phyloP scores from a whole-genome alignment of 1,284 basidiomycete genomes.

The Bondarzewia mesenterica region DNA sequence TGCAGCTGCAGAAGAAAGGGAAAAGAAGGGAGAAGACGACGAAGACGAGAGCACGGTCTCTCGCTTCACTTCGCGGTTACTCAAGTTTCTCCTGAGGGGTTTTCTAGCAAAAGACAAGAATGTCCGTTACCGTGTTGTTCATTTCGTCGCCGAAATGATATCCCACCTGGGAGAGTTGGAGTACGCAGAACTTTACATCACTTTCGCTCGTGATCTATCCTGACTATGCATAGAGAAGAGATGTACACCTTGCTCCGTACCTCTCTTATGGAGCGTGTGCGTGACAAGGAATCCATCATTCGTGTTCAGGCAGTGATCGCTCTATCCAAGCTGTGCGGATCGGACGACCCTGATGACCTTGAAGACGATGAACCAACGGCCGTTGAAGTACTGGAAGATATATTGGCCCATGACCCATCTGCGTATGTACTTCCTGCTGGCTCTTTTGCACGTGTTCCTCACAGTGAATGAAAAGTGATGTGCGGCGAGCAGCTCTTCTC shows the following conservation, averaged over 20 bases:
- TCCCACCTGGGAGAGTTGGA: slow-evolving; percentile 78
- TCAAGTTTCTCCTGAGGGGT: slow-evolving; percentile 77
- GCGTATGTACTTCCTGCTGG: slow-evolving; percentile 45
- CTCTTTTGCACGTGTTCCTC: slow-evolving; percentile 1
- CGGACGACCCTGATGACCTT: slow-evolving; percentile 65
- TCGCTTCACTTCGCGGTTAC: slow-evolving; percentile 66
- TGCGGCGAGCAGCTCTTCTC: slow-evolving; percentile 81
- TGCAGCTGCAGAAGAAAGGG: slow-evolving; percentile 25
- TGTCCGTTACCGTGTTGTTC: slow-evolving; percentile 75
- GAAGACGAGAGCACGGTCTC: slow-evolving; percentile 67
- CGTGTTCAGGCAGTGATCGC: slow-evolving; percentile 83
- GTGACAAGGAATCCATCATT: slow-evolving; percentile 82
- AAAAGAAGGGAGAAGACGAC: slow-evolving; percentile 29
- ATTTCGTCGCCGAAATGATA: slow-evolving; percentile 77
- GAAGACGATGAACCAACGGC: slow-evolving; percentile 60
- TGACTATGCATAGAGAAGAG: slow-evolving; percentile 56
- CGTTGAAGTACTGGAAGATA: slow-evolving; percentile 64
- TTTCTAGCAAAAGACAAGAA: slow-evolving; percentile 88
- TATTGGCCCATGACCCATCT: slow-evolving; percentile 70
- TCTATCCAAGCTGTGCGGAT: slow-evolving; percentile 76
- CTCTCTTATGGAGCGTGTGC: slow-evolving; percentile 69
- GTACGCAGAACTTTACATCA: slow-evolving; percentile 32
- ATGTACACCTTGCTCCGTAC: slow-evolving; percentile 64
- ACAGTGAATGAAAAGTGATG: slow-evolving; percentile 61
- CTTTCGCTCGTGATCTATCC: not conserved